A percentile compares a stretch with the other conserved stretches of the same genome.
These are phyloP conservation scores for Falciphora oryzae DNA, from an alignment of 2,329 filamentous ascomycete species.

Conservation along the genomic window DNA sequence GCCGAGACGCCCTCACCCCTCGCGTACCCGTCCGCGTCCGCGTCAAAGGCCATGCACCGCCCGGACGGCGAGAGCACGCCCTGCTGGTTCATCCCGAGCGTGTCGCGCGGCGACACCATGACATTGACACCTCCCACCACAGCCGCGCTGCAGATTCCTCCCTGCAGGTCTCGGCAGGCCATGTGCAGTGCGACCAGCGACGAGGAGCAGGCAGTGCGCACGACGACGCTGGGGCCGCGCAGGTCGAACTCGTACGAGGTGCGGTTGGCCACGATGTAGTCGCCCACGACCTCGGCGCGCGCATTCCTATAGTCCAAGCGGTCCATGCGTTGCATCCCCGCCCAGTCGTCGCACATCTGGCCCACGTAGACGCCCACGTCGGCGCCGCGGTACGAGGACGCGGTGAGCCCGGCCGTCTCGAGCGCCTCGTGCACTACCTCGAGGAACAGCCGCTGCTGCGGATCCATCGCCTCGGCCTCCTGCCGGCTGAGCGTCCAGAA, in stretches of 20 bases:
- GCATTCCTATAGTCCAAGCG: not conserved
- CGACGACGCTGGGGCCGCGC: conserved; percentile 27
- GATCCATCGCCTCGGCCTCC: conserved; percentile 25
- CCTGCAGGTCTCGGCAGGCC: conserved; percentile 27
- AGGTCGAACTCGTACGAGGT: conserved; percentile 28
- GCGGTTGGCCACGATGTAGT: conserved; percentile 39
- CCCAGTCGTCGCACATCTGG: conserved; percentile 16
- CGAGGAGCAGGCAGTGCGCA: conserved; percentile 36
- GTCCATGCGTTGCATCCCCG: conserved; percentile 10
- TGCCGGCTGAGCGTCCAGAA: conserved; percentile 26
- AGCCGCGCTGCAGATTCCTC: conserved; percentile 23
- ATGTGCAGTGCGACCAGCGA: conserved; percentile 29
- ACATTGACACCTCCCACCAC: conserved; percentile 32
- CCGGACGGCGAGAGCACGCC: conserved; percentile 30
- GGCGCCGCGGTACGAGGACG: conserved; percentile 14
- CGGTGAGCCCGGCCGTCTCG: conserved; percentile 17
- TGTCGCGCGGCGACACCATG: conserved; percentile 27
- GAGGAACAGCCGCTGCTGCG: conserved; percentile 13
- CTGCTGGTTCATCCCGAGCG: conserved; percentile 26
- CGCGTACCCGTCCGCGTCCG: conserved; percentile 42
- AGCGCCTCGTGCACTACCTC: conserved; percentile 14
- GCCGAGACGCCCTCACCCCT: conserved; percentile 42
- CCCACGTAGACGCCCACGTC: conserved; percentile 20
- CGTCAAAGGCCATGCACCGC: conserved; percentile 32
- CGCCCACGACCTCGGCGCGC: conserved; percentile 18